Evolutionary conservation across 2,329 filamentous ascomycete genomes (phyloP).

Genomic region (Colletotrichum limetticola): DNA sequence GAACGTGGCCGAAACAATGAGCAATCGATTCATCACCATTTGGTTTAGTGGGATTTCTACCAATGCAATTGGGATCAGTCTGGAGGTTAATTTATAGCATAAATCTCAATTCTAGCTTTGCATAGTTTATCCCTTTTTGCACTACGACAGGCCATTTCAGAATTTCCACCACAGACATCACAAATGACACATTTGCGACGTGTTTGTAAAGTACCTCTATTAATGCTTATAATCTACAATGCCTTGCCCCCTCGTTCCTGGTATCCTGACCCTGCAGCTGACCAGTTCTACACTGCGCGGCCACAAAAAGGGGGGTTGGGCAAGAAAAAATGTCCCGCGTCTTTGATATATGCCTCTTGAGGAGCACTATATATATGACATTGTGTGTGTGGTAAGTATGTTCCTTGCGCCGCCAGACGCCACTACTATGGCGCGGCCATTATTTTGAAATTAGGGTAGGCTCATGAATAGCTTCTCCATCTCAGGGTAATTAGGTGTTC

Average conservation of each 20-base stretch:
- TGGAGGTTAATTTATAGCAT: neutral
- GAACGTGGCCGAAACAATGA: too few relatives aligned
- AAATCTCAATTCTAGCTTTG: neutral
- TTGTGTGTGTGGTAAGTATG: slow-evolving; percentile 1
- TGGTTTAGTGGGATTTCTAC: too few relatives aligned
- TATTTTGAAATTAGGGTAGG: slow-evolving; percentile 25
- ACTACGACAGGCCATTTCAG: neutral
- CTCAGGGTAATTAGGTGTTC: slow-evolving; percentile 34
- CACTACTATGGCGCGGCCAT: neutral
- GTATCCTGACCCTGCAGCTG: slow-evolving; percentile 11
- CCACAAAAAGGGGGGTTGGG: slow-evolving; percentile 1
- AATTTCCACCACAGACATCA: neutral
- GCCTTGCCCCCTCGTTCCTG: neutral
- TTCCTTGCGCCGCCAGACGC: neutral
- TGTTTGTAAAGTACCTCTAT: slow-evolving; percentile 26
- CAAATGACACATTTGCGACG: neutral
- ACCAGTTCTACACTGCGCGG: neutral
- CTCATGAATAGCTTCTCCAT: slow-evolving; percentile 36
- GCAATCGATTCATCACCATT: too few relatives aligned
- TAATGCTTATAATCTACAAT: slow-evolving; percentile 30
- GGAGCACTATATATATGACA: neutral
- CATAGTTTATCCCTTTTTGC: neutral
- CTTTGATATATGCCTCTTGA: neutral
- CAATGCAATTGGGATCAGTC: too few relatives aligned
- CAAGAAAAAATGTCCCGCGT: neutral